A percentile compares a stretch with the other conserved stretches of the same genome.
These are phyloP conservation scores for Jaltomata sinuosa DNA, from an alignment of 257 asterid genomes.

Conservation along the genomic window DNA sequence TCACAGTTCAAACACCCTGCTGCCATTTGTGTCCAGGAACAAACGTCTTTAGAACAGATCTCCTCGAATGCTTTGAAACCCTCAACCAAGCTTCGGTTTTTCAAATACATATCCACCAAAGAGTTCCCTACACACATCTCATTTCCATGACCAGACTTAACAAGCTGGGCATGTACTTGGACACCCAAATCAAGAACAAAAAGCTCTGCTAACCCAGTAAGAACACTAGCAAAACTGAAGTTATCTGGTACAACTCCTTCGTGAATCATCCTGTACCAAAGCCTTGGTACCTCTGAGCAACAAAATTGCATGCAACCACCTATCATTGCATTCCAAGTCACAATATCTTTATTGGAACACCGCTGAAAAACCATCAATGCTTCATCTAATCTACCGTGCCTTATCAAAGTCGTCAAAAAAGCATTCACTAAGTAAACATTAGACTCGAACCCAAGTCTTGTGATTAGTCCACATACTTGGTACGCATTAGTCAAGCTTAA, in stretches of 20 bases:
- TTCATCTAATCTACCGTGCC: constrained; percentile 38
- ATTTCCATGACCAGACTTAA: constrained; percentile 52
- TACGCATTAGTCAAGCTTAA: constrained; percentile 28
- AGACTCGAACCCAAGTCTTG: constrained; percentile 49
- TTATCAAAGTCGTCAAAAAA: constrained; percentile 43
- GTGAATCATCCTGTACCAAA: constrained; percentile 45
- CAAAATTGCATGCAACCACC: constrained; percentile 44
- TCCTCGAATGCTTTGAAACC: constrained; percentile 60
- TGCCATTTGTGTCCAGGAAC: constrained; percentile 71
- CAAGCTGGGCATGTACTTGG: constrained; percentile 46
- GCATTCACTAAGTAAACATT: constrained; percentile 46
- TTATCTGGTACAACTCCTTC: constrained; percentile 56
- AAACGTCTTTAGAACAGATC: constrained; percentile 41
- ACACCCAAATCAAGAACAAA: constrained; percentile 44
- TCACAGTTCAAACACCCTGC: constrained; percentile 52
- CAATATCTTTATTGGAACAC: constrained; percentile 30
- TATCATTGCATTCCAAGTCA: constrained; percentile 70
- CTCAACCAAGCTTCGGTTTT: constrained; percentile 27
- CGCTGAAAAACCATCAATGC: constrained; percentile 41
- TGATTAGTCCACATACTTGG: constrained; percentile 44
- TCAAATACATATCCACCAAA: constrained; percentile 63
- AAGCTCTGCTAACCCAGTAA: constrained; percentile 58
- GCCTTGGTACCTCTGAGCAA: constrained; percentile 25
- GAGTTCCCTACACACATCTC: constrained; percentile 65
- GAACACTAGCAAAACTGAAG: constrained; percentile 56